Conservation (phyloP, 1,284 basidiomycete species). For the Volvariella volvacea region DNA sequence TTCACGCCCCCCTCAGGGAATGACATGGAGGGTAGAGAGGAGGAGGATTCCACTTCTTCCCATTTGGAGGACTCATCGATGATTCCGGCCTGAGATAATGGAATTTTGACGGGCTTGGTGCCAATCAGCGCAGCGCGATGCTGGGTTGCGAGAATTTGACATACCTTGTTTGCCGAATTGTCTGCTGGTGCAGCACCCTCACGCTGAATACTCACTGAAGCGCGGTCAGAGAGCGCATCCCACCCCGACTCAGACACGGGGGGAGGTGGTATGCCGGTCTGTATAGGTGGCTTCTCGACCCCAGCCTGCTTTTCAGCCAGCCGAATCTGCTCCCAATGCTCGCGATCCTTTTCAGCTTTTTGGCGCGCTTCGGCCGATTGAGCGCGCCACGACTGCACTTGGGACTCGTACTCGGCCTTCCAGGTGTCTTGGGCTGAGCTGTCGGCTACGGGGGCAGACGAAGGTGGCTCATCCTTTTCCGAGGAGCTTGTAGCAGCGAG, state of each 20-base stretch:
- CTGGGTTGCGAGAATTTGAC: no score
- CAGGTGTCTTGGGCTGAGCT: constrained; percentile 21
- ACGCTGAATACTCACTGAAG: no score
- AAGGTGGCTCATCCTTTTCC: no score
- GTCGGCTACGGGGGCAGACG: constrained; percentile 2
- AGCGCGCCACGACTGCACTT: constrained; percentile 66
- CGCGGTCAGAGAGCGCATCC: no score
- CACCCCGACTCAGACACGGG: no score
- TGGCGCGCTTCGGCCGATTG: constrained; percentile 68
- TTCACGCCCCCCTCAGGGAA: constrained; percentile 42
- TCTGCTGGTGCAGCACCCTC: no score
- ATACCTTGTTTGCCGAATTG: no score
- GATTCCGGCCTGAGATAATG: constrained; percentile 22
- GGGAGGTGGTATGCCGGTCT: not conserved
- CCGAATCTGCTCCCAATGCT: constrained; percentile 58
- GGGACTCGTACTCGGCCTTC: constrained; percentile 58
- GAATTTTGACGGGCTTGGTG: no score
- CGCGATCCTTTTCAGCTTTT: constrained; percentile 71
- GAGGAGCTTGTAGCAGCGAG: no score
- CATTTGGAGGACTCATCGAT: constrained; percentile 55
- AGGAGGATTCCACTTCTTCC: constrained; percentile 64
- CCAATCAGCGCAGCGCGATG: no score
- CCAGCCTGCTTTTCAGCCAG: constrained; percentile 30
- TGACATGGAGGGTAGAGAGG: constrained; percentile 72
- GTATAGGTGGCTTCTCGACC: not conserved